Conservation (phyloP, 805 yeast genomes). For the Danielozyma ontarioensis region DNA sequence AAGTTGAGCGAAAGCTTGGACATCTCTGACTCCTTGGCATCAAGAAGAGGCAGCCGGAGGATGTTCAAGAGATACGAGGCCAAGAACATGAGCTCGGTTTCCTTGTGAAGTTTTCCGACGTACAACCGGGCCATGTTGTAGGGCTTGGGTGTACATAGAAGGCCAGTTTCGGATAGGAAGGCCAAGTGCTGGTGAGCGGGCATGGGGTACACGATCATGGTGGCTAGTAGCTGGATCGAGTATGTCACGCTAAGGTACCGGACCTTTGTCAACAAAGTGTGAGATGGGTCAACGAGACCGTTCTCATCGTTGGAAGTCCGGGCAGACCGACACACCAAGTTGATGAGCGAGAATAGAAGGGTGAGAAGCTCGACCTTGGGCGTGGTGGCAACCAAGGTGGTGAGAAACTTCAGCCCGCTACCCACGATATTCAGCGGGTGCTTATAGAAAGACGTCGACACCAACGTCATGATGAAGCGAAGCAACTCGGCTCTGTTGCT, state of each 20-base stretch:
- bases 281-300: conserved; percentile 32
- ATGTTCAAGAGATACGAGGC: conserved; percentile 44
- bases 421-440: conserved; percentile 36
- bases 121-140: conserved; percentile 46
- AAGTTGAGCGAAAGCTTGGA: conserved; percentile 3
- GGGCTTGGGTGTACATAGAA: conserved; percentile 26
- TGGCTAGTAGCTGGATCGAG: conserved; percentile 56
- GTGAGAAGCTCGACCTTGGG: conserved; percentile 46
- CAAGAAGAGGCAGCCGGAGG: conserved; percentile 41
- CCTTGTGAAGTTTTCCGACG: conserved; percentile 49
- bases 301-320: conserved; percentile 34
- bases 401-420: conserved; percentile 57
- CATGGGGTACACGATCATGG: conserved; percentile 59
- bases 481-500: conserved; percentile 65
- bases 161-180: conserved; percentile 30
- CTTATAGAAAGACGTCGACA: conserved; percentile 57
- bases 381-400: conserved; percentile 46
- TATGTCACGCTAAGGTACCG: conserved; percentile 47
- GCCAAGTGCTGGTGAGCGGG: conserved; percentile 39
- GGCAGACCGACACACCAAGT: conserved; percentile 53
- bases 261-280: conserved; percentile 29
- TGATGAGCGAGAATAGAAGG: conserved; percentile 65
- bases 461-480: conserved; percentile 53
- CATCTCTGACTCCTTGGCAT: conserved; percentile 4
- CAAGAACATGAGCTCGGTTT: conserved; percentile 48